These are phyloP conservation scores for Aureobasidium sp. DNA, from an alignment of 2,329 filamentous ascomycete species.

Conservation along the genomic window DNA sequence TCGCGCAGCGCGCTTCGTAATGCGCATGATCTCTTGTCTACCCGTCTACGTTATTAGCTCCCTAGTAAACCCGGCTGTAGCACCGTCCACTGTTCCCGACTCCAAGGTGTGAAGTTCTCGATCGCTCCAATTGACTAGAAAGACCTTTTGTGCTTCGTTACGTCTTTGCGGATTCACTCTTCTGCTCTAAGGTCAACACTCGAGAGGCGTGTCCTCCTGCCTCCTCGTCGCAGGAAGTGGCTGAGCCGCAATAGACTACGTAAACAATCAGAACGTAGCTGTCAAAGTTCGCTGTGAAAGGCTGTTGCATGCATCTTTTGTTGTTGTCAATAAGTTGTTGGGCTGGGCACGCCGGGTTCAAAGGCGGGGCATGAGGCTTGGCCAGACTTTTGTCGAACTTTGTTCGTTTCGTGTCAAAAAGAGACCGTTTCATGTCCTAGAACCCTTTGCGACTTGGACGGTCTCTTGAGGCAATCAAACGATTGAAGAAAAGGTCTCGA, in stretches of 20 bases:
- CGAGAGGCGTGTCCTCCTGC: neutral
- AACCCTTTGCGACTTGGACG: neutral
- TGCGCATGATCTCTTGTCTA: neutral
- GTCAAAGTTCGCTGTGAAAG: neutral
- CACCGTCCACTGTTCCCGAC: neutral
- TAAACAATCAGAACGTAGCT: neutral
- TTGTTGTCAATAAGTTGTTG: neutral
- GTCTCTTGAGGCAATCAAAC: neutral
- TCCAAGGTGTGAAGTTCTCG: neutral
- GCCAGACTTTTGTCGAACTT: neutral
- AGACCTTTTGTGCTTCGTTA: neutral
- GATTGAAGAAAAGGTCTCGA: neutral
- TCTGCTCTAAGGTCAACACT: neutral
- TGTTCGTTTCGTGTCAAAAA: slow-evolving; percentile 7
- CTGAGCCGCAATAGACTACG: neutral
- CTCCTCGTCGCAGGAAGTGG: neutral
- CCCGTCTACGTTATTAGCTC: neutral
- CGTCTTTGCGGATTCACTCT: neutral
- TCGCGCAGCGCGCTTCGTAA: neutral
- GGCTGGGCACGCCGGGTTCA: neutral
- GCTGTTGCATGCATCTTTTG: neutral
- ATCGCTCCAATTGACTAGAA: neutral
- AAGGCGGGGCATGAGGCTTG: neutral
- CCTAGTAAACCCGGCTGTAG: neutral
- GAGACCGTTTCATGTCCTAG: neutral